These are phyloP conservation scores for Zasmidium citrigriseum DNA, from an alignment of 2,329 filamentous ascomycete species.

Conservation along the genomic window DNA sequence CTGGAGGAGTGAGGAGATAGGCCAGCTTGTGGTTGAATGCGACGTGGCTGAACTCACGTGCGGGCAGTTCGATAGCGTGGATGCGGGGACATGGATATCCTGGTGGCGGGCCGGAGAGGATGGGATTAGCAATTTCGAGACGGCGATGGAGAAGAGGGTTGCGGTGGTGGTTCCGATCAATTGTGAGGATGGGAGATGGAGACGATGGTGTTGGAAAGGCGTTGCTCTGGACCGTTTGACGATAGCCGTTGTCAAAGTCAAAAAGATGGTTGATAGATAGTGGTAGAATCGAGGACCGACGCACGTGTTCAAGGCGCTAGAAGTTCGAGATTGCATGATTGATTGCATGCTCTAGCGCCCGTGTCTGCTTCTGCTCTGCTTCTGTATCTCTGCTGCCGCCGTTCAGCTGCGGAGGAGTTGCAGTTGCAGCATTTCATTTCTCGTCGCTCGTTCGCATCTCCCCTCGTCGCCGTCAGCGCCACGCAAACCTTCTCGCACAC, in stretches of 20 bases:
- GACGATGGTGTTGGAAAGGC: background rate
- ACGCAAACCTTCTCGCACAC: background rate
- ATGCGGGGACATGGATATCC: background rate
- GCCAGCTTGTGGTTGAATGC: background rate
- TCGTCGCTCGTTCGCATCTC: background rate
- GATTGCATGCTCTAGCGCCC: background rate
- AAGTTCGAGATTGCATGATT: no score
- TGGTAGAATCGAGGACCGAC: no score
- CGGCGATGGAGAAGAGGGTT: background rate
- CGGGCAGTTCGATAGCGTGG: background rate
- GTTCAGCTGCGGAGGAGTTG: background rate
- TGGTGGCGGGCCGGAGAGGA: background rate
- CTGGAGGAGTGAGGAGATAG: background rate
- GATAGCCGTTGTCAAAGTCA: background rate
- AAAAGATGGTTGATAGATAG: no score
- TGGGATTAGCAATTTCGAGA: background rate
- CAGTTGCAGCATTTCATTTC: background rate
- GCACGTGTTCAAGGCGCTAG: no score
- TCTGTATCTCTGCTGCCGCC: background rate
- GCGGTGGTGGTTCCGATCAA: background rate
- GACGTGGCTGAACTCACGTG: background rate
- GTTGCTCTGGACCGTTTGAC: background rate
- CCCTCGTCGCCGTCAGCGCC: background rate
- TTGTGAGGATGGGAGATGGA: background rate
- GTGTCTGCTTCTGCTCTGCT: background rate